Base-by-base conservation (phyloP, 1,284 basidiomycete species). In the Cryptococcus hybrid region DNA sequence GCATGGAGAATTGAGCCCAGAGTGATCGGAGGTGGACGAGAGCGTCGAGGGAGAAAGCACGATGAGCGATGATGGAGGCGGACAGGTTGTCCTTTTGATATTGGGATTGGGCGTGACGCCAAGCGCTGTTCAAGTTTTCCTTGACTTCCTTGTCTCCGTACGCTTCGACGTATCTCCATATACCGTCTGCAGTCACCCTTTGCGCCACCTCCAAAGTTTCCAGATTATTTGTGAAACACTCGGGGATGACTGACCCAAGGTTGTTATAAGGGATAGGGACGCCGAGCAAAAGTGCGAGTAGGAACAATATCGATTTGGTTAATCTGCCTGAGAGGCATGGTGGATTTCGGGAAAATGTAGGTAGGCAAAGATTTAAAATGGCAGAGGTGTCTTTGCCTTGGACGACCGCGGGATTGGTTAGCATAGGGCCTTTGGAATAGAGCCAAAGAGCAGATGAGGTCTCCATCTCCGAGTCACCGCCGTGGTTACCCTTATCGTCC, bases 241-340 rank as follows among this genome's bases (percentile, higher is more conserved):
- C 94, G 0, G 95, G 95, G 30, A 99, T 90, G 57, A 96, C 80
- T 1, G 83, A 85, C 0, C 96, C 96, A 12, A 99, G 86, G 67
- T 92, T 97, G 78, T 95, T 97, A 81, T 89, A 98, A 0, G 96
- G 96, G 50, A 99, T 89, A 0, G 93, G 92, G 2, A 96, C 78
- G 18, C 95, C 94, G 9, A 99, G 85, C 7, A 97, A 84, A n/a
- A 98, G 83, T 2, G 92, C 87, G 36, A 0, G 92, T 89, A 0
- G 95, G 92, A 0, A 98, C 86, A 38, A 99, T 82, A 77, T 98
- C 95, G 66, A 99, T 96, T 78, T 99, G 96, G 63, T 94, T 88
- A 51, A 95, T 83, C 12, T 83, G 82, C 7, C 93, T 85, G 65
- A 87, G 82, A 0, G 82, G 78, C 1, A 78, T 69, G 0, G 75